Base-by-base conservation (phyloP, 345 rosid species). In the Angophora floribunda region DNA sequence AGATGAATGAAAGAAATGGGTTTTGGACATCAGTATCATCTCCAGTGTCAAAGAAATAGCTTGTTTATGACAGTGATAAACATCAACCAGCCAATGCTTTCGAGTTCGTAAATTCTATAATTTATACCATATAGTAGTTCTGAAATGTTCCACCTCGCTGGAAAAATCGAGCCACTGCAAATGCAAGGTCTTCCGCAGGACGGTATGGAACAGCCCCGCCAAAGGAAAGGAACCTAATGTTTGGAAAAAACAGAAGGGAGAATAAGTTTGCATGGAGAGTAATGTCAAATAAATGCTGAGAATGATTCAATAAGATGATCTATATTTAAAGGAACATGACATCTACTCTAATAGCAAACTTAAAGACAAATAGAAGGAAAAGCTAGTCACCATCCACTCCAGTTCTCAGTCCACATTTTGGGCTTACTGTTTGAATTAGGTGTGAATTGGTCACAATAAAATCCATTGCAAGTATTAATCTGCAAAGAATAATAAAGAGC, bases 401-500 rank as follows among this genome's bases (percentile, higher is more conserved):
- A 98, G 86, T 98, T 96, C 93, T 98, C 99, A 1, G 99, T 98
- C 99, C 99, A 98, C 93, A 98, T 93, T 93, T 96, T 98, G 7
- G 99, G 99, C 91, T 98, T 96, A 85, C 88, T 90, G 65, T 93
- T 88, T 36, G 98, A 96, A 91, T 96, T 98, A 86, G 99, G 99
- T 88, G 97, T 98, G 91, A 98, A 98, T 85, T 98, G 98, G 85
- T 98, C 99, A 52, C 99, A 98, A 89, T 98, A 97, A 92, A 96
- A 97, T 41, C 99, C 99, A 70, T 97, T 97, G 93, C 99, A 96
- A 65, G 99, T 96, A 89, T 97, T 97, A 88, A 97, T 96, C 99
- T 97, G 95, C 85, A 89, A 88, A 57, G 82, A 26, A 47, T 30
- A 32, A 61, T 45, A 41, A 47, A 70, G 67, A 17, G 45, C 45